A percentile compares a stretch with the other conserved stretches of the same genome.
Evolutionary conservation across 1,284 basidiomycete species (phyloP).

Genomic region (Cryptococcus maquisensis): DNA sequence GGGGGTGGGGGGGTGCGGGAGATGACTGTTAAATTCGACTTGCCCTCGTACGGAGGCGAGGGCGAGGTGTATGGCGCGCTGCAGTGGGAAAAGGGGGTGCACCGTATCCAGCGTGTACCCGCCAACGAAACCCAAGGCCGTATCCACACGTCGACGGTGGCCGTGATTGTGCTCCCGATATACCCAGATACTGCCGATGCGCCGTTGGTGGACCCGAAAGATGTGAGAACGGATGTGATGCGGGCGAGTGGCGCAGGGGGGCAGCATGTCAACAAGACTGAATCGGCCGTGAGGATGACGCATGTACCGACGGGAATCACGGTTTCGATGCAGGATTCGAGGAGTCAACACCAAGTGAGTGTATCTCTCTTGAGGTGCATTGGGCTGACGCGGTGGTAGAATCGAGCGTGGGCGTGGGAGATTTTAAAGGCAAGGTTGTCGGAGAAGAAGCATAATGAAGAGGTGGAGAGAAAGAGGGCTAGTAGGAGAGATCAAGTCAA

Average conservation of each 20-base stretch:
- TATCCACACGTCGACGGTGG: slow-evolving; percentile 88
- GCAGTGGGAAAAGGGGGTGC: slow-evolving; percentile 89
- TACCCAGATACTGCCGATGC: slow-evolving; percentile 56
- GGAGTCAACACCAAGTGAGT: slow-evolving; percentile 85
- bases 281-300: slow-evolving; percentile 94
- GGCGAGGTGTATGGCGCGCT: slow-evolving; percentile 70
- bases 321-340: slow-evolving; percentile 97
- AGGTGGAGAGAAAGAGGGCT: slow-evolving; percentile 66
- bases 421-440: slow-evolving; percentile 77
- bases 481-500: slow-evolving; percentile 68
- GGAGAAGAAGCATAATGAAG: slow-evolving; percentile 67
- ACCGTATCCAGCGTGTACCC: slow-evolving; percentile 91
- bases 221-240: slow-evolving; percentile 90
- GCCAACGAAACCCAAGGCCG: slow-evolving; percentile 80
- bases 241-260: slow-evolving; percentile 91
- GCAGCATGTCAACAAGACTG: slow-evolving; percentile 99
- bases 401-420: slow-evolving; percentile 80
- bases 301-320: slow-evolving; percentile 90
- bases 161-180: slow-evolving; percentile 77
- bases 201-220: slow-evolving; percentile 71
- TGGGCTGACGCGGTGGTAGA: slow-evolving; percentile 54
- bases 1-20: slow-evolving; percentile 71
- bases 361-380: too few species aligned
- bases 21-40: slow-evolving; percentile 58
- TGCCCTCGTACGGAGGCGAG: slow-evolving; percentile 51